A percentile compares a stretch with the other conserved stretches of the same genome.
phyloP scores from a whole-genome alignment of 106 monocot genomes.

The Triglochin maritima region DNA sequence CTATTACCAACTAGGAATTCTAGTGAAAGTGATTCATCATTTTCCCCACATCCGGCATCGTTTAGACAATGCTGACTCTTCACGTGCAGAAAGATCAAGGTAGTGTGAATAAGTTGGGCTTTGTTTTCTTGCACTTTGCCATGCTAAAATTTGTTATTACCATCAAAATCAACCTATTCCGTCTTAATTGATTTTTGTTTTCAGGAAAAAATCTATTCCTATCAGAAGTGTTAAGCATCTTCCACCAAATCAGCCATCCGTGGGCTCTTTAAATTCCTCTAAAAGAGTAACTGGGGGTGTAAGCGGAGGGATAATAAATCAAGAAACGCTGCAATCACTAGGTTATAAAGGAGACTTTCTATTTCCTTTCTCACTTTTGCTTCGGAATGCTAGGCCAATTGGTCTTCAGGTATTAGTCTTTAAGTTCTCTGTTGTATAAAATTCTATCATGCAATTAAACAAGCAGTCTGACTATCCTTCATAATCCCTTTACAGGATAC shows the following conservation, averaged over 20 bases:
- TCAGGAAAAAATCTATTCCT: constrained; percentile 38
- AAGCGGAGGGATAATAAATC: constrained; percentile 70
- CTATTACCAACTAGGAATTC: constrained; percentile 78
- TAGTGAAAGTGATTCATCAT: constrained; percentile 40
- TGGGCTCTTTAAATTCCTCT: constrained; percentile 29
- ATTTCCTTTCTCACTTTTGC: constrained; percentile 68
- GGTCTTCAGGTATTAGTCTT: constrained; percentile 48
- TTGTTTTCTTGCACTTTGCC: no score
- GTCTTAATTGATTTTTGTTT: neutral
- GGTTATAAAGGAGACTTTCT: constrained; percentile 54
- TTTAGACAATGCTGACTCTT: constrained; percentile 27
- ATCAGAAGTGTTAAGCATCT: constrained; percentile 18
- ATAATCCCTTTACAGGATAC: constrained; percentile 42
- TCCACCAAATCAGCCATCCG: constrained; percentile 39
- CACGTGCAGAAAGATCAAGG: constrained; percentile 34
- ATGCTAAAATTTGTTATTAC: no score
- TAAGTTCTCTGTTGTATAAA: neutral
- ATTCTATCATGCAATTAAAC: no score
- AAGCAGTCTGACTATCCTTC: no score
- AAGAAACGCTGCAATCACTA: constrained; percentile 49
- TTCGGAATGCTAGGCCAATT: constrained; percentile 68
- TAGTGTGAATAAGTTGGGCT: constrained; percentile 7
- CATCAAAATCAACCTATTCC: neutral
- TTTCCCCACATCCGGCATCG: constrained; percentile 26
- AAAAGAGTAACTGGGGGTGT: constrained; percentile 77